Conservation (phyloP, 805 yeast genomes). For the Candida arabinofermentans region DNA sequence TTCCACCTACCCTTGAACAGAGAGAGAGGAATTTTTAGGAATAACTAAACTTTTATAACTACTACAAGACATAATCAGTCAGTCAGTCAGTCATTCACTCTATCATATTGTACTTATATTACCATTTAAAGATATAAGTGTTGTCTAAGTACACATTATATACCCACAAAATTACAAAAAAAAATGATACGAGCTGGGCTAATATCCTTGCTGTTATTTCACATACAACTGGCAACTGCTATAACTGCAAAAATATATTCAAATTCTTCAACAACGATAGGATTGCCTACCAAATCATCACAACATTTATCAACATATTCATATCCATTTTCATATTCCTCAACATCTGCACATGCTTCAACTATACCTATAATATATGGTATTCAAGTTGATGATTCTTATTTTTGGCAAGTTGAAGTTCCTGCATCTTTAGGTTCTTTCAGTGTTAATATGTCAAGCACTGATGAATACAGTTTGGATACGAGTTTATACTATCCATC, state of each 20-base stretch:
- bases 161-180: too few species aligned
- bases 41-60: too few species aligned
- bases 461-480: background rate
- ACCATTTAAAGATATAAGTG: too few species aligned
- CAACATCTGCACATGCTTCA: background rate
- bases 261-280: background rate
- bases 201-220: background rate
- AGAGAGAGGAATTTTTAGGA: too few species aligned
- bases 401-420: constrained; percentile 8
- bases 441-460: constrained; percentile 1
- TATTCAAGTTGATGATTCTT: background rate
- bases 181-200: background rate
- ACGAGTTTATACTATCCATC: background rate
- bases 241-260: background rate
- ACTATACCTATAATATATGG: background rate
- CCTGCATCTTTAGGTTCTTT: constrained; percentile 6
- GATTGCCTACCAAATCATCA: background rate
- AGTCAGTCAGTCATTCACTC: too few species aligned
- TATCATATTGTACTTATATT: too few species aligned
- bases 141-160: too few species aligned
- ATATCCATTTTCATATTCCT: background rate
- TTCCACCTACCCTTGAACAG: too few species aligned
- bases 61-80: too few species aligned
- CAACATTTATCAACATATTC: background rate
- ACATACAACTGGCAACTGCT: background rate